Conservation (phyloP, 495 filamentous ascomycete genomes). For the Xylaria palmicola region DNA sequence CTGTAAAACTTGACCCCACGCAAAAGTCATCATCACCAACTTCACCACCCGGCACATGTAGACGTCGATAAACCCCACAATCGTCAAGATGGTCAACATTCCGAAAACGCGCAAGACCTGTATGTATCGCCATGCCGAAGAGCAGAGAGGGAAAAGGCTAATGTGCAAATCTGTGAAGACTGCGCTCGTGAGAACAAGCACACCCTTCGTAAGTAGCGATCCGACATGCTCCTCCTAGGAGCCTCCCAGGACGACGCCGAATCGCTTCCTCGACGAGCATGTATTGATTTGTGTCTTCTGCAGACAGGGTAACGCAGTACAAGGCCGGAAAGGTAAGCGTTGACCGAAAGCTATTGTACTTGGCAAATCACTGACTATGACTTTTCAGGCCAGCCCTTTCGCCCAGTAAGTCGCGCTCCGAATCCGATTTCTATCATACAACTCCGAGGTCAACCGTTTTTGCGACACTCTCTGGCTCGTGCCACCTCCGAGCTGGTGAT, state of each 20-base stretch:
- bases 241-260: neutral
- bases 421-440: neutral
- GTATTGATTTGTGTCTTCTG: slow-evolving; percentile 2
- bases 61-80: slow-evolving; percentile 18
- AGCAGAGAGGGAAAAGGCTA: slow-evolving; percentile 1
- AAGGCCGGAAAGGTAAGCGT: slow-evolving; percentile 77
- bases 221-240: neutral
- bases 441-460: neutral
- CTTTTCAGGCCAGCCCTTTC: slow-evolving; percentile 14
- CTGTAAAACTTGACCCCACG: slow-evolving; percentile 14
- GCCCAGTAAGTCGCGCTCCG: slow-evolving; percentile 15
- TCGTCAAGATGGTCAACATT: slow-evolving; percentile 46
- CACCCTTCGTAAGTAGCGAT: slow-evolving; percentile 54
- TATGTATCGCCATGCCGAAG: neutral
- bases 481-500: neutral
- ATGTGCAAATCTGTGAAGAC: slow-evolving; percentile 1
- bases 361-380: slow-evolving; percentile 1
- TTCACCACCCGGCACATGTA: slow-evolving; percentile 16
- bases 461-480: neutral
- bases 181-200: slow-evolving; percentile 40
- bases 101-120: slow-evolving; percentile 40
- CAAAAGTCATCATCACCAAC: slow-evolving; percentile 20
- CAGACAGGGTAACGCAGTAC: slow-evolving; percentile 92
- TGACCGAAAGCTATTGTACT: neutral
- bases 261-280: neutral